phyloP scores from a whole-genome alignment of 2,329 filamentous ascomycete species.

The Sarocladiaceae sp. region DNA sequence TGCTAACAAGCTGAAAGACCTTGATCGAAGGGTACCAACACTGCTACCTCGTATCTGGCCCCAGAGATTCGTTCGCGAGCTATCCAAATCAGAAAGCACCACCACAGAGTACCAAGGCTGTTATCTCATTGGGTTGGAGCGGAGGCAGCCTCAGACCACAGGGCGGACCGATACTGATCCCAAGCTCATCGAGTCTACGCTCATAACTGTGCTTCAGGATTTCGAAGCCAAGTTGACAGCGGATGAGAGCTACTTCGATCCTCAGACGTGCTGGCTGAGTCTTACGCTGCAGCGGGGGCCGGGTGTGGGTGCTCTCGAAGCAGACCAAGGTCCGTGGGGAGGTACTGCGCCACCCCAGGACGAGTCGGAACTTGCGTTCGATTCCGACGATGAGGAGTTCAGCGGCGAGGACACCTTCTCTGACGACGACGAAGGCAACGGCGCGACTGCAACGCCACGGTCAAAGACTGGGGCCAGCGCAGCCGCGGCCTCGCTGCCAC shows the following conservation, averaged over 20 bases:
- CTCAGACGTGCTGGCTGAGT: slow-evolving; percentile 42
- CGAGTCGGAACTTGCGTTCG: slow-evolving; percentile 35
- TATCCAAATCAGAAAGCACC: slow-evolving; percentile 19
- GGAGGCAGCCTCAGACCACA: slow-evolving; percentile 16
- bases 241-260: slow-evolving; percentile 43
- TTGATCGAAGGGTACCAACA: slow-evolving; percentile 44
- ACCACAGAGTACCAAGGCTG: slow-evolving; percentile 48
- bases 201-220: slow-evolving; percentile 37
- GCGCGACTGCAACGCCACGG: slow-evolving; percentile 11
- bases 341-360: slow-evolving; percentile 30
- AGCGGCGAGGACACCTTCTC: slow-evolving; percentile 25
- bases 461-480: slow-evolving; percentile 3
- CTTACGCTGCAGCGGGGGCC: slow-evolving; percentile 29
- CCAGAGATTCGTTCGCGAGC: slow-evolving; percentile 41
- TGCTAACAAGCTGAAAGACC: slow-evolving; percentile 29
- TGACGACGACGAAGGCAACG: slow-evolving; percentile 11
- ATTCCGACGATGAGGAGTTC: slow-evolving; percentile 30
- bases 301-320: slow-evolving; percentile 34
- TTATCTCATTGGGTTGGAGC: slow-evolving; percentile 54
- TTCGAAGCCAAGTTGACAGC: slow-evolving; percentile 43
- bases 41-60: slow-evolving; percentile 57
- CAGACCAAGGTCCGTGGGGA: slow-evolving; percentile 45
- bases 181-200: slow-evolving; percentile 32
- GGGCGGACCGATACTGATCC: slow-evolving; percentile 17
- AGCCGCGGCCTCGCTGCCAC: slow-evolving; percentile 12